phyloP scores from a whole-genome alignment of 2,329 filamentous ascomycete species.

The Pseudogymnoascus sp. region DNA sequence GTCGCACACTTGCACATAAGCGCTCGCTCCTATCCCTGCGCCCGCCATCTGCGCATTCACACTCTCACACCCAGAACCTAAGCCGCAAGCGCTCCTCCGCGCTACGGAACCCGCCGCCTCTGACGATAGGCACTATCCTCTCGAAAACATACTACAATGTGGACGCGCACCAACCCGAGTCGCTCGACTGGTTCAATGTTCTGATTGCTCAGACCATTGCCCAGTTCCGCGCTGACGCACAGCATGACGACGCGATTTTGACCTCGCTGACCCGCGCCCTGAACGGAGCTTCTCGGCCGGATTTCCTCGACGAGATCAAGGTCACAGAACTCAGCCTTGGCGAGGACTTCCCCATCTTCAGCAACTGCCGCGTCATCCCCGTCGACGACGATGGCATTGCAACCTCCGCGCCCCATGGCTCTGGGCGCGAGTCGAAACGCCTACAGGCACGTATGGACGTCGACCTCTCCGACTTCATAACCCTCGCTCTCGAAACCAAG shows the following conservation, averaged over 20 bases:
- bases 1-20: slow-evolving; percentile 67
- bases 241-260: slow-evolving; percentile 84
- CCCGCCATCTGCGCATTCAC: slow-evolving; percentile 27
- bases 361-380: slow-evolving; percentile 92
- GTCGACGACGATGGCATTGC: slow-evolving; percentile 68
- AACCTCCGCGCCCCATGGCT: slow-evolving; percentile 15
- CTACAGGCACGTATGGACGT: slow-evolving; percentile 96
- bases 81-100: slow-evolving; percentile 65
- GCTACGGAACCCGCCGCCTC: slow-evolving; percentile 60
- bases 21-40: slow-evolving; percentile 61
- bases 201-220: slow-evolving; percentile 93
- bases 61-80: slow-evolving; percentile 22
- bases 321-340: slow-evolving; percentile 91
- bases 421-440: slow-evolving; percentile 44
- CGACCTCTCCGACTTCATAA: slow-evolving; percentile 92
- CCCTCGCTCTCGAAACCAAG: slow-evolving; percentile 88
- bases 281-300: slow-evolving; percentile 78
- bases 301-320: slow-evolving; percentile 87
- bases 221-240: slow-evolving; percentile 86
- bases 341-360: slow-evolving; percentile 97
- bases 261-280: slow-evolving; percentile 75
- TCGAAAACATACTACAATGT: slow-evolving; percentile 98
- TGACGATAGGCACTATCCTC: slow-evolving; percentile 89
- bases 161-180: slow-evolving; percentile 90
- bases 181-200: slow-evolving; percentile 98